Evolutionary conservation across 1,284 basidiomycete genomes (phyloP).

Genomic region (Vanrija sp.): DNA sequence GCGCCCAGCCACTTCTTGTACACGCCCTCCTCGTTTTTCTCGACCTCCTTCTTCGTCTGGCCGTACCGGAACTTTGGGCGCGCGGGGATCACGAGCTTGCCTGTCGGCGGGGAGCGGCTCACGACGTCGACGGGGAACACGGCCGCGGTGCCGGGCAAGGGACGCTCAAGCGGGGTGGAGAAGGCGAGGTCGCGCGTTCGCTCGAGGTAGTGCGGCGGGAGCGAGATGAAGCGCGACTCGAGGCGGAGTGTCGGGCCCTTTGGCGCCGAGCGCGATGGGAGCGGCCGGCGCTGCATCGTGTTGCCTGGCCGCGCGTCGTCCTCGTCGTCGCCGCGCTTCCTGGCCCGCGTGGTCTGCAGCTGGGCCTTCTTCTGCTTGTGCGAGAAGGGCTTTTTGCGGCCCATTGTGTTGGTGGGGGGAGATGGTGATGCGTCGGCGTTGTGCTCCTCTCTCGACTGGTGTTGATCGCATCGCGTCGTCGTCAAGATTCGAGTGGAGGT

Average conservation of each 20-base stretch:
- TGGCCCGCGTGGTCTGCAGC: slow-evolving; percentile 68
- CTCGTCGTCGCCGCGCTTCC: slow-evolving; percentile 63
- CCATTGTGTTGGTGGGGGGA: neutral
- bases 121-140: slow-evolving; percentile 49
- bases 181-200: slow-evolving; percentile 59
- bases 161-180: slow-evolving; percentile 57
- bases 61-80: slow-evolving; percentile 79
- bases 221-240: slow-evolving; percentile 63
- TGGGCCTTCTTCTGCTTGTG: slow-evolving; percentile 65
- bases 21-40: slow-evolving; percentile 72
- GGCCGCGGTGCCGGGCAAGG: slow-evolving; percentile 54
- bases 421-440: neutral
- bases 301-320: slow-evolving; percentile 9
- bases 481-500: neutral
- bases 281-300: slow-evolving; percentile 46
- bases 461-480: neutral
- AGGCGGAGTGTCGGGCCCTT: slow-evolving; percentile 12
- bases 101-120: slow-evolving; percentile 7
- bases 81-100: slow-evolving; percentile 56
- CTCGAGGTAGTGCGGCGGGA: slow-evolving; percentile 62
- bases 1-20: slow-evolving; percentile 70
- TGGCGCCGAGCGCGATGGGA: slow-evolving; percentile 1
- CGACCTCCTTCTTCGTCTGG: slow-evolving; percentile 79
- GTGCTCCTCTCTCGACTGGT: neutral
- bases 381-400: neutral